Evolutionary conservation across 1,284 basidiomycete species (phyloP).

Genomic region (Malassezia japonica): DNA sequence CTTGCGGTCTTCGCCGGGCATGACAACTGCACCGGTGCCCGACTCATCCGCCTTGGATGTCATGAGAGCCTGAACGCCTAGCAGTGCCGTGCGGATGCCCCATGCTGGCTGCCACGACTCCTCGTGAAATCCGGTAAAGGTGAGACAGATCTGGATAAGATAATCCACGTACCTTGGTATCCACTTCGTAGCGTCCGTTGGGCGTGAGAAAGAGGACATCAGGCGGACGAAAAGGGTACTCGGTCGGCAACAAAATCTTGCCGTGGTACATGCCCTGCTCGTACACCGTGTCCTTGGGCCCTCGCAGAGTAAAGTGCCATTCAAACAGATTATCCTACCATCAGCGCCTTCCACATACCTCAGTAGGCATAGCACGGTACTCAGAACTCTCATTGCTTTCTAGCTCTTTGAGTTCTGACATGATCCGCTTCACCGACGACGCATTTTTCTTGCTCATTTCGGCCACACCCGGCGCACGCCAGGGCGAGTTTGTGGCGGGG

Average conservation of each 20-base stretch:
- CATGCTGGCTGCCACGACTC: slow-evolving; percentile 94
- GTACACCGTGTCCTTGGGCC: slow-evolving; percentile 54
- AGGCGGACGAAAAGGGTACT: slow-evolving; percentile 88
- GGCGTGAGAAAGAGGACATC: slow-evolving; percentile 89
- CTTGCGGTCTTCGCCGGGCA: slow-evolving; percentile 75
- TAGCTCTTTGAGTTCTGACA: slow-evolving; percentile 15
- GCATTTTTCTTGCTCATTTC: slow-evolving; percentile 4
- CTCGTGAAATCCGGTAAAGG: slow-evolving; percentile 48
- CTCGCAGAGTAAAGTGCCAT: slow-evolving; percentile 94
- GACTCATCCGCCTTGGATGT: slow-evolving; percentile 55
- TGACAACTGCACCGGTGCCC: slow-evolving; percentile 82
- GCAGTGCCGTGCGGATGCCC: slow-evolving; percentile 79
- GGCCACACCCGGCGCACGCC: no score
- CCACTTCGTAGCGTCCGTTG: slow-evolving; percentile 85
- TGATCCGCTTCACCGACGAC: slow-evolving; percentile 14
- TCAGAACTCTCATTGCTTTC: neutral
- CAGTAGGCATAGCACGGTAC: slow-evolving; percentile 6
- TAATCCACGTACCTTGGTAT: slow-evolving; percentile 58
- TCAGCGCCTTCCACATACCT: neutral
- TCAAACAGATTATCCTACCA: slow-evolving; percentile 53
- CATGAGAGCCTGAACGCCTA: slow-evolving; percentile 49
- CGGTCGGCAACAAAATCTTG: slow-evolving; percentile 76
- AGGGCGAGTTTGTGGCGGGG: no score
- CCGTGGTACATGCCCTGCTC: slow-evolving; percentile 64
- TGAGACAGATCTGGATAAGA: slow-evolving; percentile 53